Conservation (phyloP, 2,329 filamentous ascomycete species). For the Aspergillus floridensis region DNA sequence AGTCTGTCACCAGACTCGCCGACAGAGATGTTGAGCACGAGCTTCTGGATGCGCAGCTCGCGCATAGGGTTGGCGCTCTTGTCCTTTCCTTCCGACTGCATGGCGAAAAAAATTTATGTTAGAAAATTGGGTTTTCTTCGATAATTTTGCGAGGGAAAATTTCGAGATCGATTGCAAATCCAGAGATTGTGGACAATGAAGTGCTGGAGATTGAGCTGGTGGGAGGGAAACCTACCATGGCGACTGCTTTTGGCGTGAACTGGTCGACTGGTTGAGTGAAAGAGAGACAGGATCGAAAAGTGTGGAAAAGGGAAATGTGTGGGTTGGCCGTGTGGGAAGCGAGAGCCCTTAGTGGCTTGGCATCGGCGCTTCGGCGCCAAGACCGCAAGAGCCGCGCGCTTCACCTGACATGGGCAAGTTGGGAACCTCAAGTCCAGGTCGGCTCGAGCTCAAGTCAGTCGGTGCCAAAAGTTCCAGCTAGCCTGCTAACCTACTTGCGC, state of each 20-base stretch:
- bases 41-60: constrained; percentile 99
- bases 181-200: background rate
- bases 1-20: constrained; percentile 99
- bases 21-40: constrained; percentile 99
- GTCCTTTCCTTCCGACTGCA: constrained; percentile 66
- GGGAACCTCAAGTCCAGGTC: constrained; percentile 8
- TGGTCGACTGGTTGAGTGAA: constrained; percentile 39
- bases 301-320: constrained; percentile 38
- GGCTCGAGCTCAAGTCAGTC: constrained; percentile 2
- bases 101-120: constrained; percentile 30
- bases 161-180: background rate
- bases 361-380: constrained; percentile 25
- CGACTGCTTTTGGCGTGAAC: constrained; percentile 42
- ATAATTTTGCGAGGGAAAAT: constrained; percentile 4
- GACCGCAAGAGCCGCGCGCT: constrained; percentile 23
- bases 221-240: constrained; percentile 45
- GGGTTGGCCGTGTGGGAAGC: constrained; percentile 35
- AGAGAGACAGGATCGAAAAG: constrained; percentile 30
- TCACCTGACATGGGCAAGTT: background rate
- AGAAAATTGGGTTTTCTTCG: constrained; percentile 5
- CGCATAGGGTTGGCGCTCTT: constrained; percentile 98
- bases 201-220: constrained; percentile 10
- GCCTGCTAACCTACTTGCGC: constrained; percentile 5
- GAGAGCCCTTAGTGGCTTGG: constrained; percentile 40
- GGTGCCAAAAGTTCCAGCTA: background rate